Conservation (phyloP, 148 eudicot species). For the Vaccinium darrowii region DNA sequence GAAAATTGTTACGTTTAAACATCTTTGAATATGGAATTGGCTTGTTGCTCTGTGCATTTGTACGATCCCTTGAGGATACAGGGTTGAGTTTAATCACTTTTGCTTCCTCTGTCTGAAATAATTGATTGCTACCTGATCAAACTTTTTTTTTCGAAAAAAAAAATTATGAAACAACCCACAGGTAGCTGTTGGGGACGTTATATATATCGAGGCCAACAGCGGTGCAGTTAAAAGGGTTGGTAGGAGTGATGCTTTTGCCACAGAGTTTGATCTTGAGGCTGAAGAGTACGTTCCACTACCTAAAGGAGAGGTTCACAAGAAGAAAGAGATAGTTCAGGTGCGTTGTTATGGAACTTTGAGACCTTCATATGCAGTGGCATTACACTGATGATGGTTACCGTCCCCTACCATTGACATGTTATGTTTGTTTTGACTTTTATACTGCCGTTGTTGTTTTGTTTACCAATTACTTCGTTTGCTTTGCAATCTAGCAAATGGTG, state of each 20-base stretch:
- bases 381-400: not conserved
- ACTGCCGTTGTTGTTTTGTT: not conserved
- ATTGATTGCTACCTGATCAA: not conserved
- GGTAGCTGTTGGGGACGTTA: constrained; percentile 99
- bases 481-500: not conserved
- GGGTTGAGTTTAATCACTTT: not conserved
- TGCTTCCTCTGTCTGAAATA: not conserved
- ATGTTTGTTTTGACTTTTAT: not conserved
- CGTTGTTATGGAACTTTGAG: not conserved
- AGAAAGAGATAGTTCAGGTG: constrained; percentile 99
- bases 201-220: constrained; percentile 93
- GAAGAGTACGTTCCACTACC: constrained; percentile 99
- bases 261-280: constrained; percentile 98
- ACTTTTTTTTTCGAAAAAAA: not conserved
- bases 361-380: constrained; percentile 14
- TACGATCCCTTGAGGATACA: not conserved
- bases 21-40: not conserved
- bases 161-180: constrained; percentile 24
- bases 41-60: not conserved
- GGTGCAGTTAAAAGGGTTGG: constrained; percentile 99
- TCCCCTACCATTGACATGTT: not conserved
- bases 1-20: not conserved
- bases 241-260: constrained; percentile 98
- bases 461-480: not conserved
- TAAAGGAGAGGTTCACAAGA: constrained; percentile 98